Percentiles rank a stretch among this genome's conserved stretches.
Evolutionary conservation across 2,329 filamentous ascomycete species (phyloP).

Genomic region (Rhynchosporium secalis): DNA sequence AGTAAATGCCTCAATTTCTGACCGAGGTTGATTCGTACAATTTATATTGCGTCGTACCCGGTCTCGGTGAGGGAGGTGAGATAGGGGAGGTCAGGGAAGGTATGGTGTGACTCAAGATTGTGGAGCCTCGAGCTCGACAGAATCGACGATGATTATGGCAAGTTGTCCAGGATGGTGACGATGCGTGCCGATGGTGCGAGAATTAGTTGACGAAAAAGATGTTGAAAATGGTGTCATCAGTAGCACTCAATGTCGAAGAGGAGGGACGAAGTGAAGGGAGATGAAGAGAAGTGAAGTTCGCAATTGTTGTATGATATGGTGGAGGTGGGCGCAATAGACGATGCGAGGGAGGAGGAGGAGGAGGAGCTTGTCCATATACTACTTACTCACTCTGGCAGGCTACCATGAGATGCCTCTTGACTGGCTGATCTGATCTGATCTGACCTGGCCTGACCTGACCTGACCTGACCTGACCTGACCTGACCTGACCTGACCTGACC

Average conservation of each 20-base stretch:
- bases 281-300: slow-evolving; percentile 11
- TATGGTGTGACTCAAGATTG: slow-evolving; percentile 38
- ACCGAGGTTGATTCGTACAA: slow-evolving; percentile 22
- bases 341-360: slow-evolving; percentile 14
- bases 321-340: slow-evolving; percentile 8
- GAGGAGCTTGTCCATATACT: slow-evolving; percentile 32
- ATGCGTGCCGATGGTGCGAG: slow-evolving; percentile 13
- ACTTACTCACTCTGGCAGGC: slow-evolving; percentile 12
- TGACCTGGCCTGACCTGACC: background rate
- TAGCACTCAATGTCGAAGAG: slow-evolving; percentile 8
- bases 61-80: slow-evolving; percentile 26
- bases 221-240: slow-evolving; percentile 23
- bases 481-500: slow-evolving; percentile 7
- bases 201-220: slow-evolving; percentile 19
- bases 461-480: background rate
- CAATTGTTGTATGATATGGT: background rate
- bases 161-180: slow-evolving; percentile 23
- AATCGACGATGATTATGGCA: slow-evolving; percentile 20
- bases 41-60: slow-evolving; percentile 26
- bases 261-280: slow-evolving; percentile 1
- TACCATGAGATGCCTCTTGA: background rate
- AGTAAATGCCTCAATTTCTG: slow-evolving; percentile 16
- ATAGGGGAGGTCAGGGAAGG: slow-evolving; percentile 8
- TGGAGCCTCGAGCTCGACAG: slow-evolving; percentile 31
- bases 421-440: background rate